Conservation (phyloP, 805 yeast species). For the Lipomyces sp. region DNA sequence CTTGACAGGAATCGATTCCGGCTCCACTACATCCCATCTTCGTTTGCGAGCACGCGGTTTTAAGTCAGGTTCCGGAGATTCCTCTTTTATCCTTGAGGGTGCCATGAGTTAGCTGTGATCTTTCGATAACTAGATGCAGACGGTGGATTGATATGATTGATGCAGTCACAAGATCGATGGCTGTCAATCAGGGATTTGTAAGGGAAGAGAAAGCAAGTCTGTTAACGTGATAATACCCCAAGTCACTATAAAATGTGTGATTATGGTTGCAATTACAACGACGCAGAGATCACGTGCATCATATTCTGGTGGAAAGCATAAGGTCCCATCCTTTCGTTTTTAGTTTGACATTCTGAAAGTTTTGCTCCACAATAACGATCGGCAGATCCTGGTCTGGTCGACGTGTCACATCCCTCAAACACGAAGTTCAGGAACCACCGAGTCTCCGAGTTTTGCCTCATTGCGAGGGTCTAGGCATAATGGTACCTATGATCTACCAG, state of each 20-base stretch:
- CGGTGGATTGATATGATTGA: background rate
- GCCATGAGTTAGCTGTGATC: background rate
- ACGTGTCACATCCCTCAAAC: background rate
- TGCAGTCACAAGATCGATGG: background rate
- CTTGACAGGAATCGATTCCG: conserved; percentile 29
- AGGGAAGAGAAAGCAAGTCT: background rate
- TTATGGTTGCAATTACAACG: no score
- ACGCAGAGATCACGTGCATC: no score
- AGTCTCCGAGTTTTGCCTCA: background rate
- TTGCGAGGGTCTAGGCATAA: background rate
- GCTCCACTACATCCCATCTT: conserved; percentile 43
- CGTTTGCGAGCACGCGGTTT: conserved; percentile 40
- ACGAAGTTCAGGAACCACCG: background rate
- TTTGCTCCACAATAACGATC: no score
- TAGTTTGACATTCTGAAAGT: background rate
- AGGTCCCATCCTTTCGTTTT: no score
- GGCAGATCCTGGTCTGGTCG: background rate
- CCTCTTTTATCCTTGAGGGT: conserved; percentile 8
- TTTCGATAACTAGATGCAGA: background rate
- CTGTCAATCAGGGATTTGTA: background rate
- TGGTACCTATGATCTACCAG: background rate
- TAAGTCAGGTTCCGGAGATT: conserved; percentile 6
- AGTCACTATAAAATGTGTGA: no score
- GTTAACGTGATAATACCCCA: no score
- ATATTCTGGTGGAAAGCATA: no score